Evolutionary conservation across 768 basidiomycete species (phyloP), one percentile per base, ranked within the genome.

Genomic region (Suillus bovinus): DNA sequence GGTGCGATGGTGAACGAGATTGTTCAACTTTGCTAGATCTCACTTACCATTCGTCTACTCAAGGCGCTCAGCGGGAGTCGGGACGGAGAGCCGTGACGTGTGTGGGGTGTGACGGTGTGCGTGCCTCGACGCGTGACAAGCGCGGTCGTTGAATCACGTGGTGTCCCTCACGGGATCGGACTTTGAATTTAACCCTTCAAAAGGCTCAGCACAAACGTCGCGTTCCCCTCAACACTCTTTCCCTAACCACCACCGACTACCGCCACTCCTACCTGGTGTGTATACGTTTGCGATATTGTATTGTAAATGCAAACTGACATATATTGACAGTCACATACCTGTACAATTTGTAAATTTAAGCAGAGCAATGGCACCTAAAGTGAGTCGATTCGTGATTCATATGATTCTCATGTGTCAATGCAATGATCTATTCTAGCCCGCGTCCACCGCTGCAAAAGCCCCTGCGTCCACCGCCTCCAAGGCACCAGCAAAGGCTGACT

Each of bases 391-490:
- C 17, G 22, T 7, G 31, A 9, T 34, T 0, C 47, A 54, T 50
- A 34, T 20, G 6, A 31, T 38, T 44, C 34, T 20, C 34, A 68
- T 72, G 70, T 67, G 70, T 64, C 70, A 3, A 56, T 20, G 3
- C 2, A 13, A 29, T 24, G 36, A 13, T 4, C n/a, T 0, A 20
- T 39, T 64, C 42, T 68, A 80, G 77, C 83, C 82, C 65, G 77
- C 77, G 55, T 79, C 75, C 64, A 72, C 72, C 42, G 73, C 72
- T 20, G 74, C 76, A 69, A 79, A 78, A 70, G 74, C 74, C 31
- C 78, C 80, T 31, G 78, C 81, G 62, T 85, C 84, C 47, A 83
- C 83, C 57, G 84, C 83, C 33, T 82, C 78, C 72, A 86, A 86
- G 76, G 84, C 85, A 63, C 85, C 86, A 62, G 83, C 78, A 49